Evolutionary conservation across 2,329 filamentous ascomycete species (phyloP).

Genomic region (Neoascochyta sp.): DNA sequence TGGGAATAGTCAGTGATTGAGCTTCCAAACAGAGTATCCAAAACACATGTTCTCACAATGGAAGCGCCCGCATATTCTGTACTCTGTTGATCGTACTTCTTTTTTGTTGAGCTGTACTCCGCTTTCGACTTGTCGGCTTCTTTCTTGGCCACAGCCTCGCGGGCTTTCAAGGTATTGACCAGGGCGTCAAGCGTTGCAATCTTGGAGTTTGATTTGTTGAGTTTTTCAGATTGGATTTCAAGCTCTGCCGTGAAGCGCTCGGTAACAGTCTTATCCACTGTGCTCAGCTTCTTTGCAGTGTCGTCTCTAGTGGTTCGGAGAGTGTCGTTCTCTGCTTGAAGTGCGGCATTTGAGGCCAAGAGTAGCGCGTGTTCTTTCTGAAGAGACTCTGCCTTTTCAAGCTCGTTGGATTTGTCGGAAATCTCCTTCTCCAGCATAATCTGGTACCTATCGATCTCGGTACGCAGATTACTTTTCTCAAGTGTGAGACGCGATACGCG

Average conservation of each 20-base stretch:
- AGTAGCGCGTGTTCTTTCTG: conserved; percentile 16
- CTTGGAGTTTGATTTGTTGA: conserved; percentile 21
- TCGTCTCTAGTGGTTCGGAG: conserved; percentile 13
- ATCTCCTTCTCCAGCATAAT: conserved; percentile 13
- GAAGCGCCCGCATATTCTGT: conserved; percentile 19
- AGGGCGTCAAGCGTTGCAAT: conserved; percentile 9
- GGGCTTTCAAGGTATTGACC: conserved; percentile 11
- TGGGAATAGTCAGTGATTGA: conserved; percentile 1
- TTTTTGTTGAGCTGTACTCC: conserved; percentile 12
- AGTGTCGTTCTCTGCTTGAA: conserved; percentile 12
- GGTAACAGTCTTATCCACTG: conserved; percentile 10
- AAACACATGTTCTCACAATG: conserved; percentile 6
- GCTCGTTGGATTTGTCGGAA: conserved; percentile 6
- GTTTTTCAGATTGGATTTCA: conserved; percentile 11
- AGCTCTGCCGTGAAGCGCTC: conserved; percentile 17
- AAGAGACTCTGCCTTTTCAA: conserved; percentile 8
- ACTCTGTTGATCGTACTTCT: conserved; percentile 21
- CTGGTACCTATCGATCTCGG: conserved; percentile 20
- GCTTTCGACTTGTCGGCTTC: conserved; percentile 18
- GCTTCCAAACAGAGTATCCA: conserved; percentile 2
- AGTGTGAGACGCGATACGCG: conserved; percentile 26
- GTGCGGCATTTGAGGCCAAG: conserved; percentile 13
- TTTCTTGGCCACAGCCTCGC: conserved; percentile 10
- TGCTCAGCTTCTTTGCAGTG: conserved; percentile 14
- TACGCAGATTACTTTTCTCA: conserved; percentile 25